Evolutionary conservation across 768 basidiomycete species (phyloP).

Genomic region (Terana coerulea): DNA sequence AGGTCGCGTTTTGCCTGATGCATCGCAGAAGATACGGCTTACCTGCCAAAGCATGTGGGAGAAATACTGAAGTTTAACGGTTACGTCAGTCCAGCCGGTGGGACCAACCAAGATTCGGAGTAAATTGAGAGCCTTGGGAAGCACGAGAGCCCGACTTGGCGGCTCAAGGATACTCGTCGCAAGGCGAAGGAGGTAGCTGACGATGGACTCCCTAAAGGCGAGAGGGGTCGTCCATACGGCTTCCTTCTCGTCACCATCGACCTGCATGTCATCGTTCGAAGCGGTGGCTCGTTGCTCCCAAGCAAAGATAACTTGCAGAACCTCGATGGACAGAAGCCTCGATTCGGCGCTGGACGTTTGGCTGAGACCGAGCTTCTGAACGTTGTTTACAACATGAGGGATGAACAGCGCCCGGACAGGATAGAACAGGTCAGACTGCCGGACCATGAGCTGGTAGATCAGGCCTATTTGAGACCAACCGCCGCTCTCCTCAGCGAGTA

Average conservation of each 20-base stretch:
- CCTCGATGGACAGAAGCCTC: slow-evolving; percentile 83
- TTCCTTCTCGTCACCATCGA: slow-evolving; percentile 3
- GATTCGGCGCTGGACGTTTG: slow-evolving; percentile 72
- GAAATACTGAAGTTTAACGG: slow-evolving; percentile 89
- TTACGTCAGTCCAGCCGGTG: slow-evolving; percentile 87
- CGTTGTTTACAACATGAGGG: slow-evolving; percentile 87
- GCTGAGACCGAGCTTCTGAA: slow-evolving; percentile 80
- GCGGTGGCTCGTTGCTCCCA: slow-evolving; percentile 78
- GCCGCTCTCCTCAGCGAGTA: slow-evolving; percentile 85
- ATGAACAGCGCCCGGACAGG: slow-evolving; percentile 90
- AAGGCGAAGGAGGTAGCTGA: slow-evolving; percentile 93
- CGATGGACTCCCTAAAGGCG: slow-evolving; percentile 81
- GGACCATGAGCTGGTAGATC: slow-evolving; percentile 90
- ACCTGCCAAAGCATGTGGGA: slow-evolving; percentile 80
- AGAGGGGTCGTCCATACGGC: slow-evolving; percentile 69
- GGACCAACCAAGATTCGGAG: slow-evolving; percentile 79
- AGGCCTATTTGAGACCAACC: slow-evolving; percentile 63
- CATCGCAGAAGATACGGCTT: slow-evolving; percentile 25
- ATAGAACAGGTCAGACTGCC: slow-evolving; percentile 89
- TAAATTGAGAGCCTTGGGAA: slow-evolving; percentile 60
- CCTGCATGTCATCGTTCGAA: slow-evolving; percentile 11
- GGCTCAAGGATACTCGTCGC: slow-evolving; percentile 65
- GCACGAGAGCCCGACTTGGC: slow-evolving; percentile 38
- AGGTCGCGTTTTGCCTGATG: background rate
- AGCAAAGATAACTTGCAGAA: slow-evolving; percentile 85